Conservation (phyloP, 2,329 filamentous ascomycete genomes). For the Colletotrichum neosansevieriae region DNA sequence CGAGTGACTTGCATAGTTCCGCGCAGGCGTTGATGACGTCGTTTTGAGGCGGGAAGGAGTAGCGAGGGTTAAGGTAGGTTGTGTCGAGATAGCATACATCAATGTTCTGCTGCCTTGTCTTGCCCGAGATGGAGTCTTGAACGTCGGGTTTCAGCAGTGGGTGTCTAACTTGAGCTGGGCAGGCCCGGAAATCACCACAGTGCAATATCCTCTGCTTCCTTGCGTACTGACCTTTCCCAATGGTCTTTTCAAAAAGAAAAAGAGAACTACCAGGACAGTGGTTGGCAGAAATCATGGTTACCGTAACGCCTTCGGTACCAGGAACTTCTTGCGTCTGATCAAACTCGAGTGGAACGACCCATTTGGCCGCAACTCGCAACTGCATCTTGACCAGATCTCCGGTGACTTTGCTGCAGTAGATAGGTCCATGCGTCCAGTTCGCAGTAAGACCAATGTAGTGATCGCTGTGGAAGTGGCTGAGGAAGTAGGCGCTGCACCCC, state of each 20-base stretch:
- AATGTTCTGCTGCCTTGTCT: constrained; percentile 83
- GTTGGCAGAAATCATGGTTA: constrained; percentile 96
- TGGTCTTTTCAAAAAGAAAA: constrained; percentile 88
- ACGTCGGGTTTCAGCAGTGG: constrained; percentile 83
- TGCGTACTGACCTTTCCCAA: constrained; percentile 69
- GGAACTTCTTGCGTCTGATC: constrained; percentile 84
- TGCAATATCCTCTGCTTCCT: constrained; percentile 86
- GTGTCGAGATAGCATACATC: constrained; percentile 98
- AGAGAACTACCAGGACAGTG: constrained; percentile 96
- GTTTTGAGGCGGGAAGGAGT: constrained; percentile 90
- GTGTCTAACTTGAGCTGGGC: constrained; percentile 84
- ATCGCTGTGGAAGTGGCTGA: constrained; percentile 98
- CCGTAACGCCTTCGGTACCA: constrained; percentile 82
- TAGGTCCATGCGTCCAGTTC: constrained; percentile 91
- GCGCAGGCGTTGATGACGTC: constrained; percentile 90
- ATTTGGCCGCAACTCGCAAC: constrained; percentile 86
- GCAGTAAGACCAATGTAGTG: constrained; percentile 94
- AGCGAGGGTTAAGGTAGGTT: constrained; percentile 95
- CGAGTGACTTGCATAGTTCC: constrained; percentile 84
- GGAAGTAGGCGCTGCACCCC: constrained; percentile 93
- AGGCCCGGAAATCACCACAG: constrained; percentile 96
- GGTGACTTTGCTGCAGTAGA: constrained; percentile 95
- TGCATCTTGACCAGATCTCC: constrained; percentile 90
- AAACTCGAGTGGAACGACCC: constrained; percentile 87
- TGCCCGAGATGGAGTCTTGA: constrained; percentile 77